Conservation (phyloP, 805 yeast species). For the Lachancea sp. region DNA sequence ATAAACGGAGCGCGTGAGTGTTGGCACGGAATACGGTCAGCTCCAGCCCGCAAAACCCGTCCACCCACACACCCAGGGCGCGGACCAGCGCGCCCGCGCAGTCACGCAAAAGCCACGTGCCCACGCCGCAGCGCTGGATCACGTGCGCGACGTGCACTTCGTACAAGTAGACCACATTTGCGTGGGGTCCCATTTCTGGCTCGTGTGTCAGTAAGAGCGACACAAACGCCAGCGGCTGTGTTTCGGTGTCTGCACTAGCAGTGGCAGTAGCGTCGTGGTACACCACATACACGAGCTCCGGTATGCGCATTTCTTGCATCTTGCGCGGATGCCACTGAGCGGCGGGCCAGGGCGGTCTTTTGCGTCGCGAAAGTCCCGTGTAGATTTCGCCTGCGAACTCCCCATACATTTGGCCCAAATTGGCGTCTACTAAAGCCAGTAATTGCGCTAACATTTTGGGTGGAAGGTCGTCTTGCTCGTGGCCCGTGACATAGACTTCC, state of each 20-base stretch:
- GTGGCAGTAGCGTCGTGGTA: constrained; percentile 10
- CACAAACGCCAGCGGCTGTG: constrained; percentile 13
- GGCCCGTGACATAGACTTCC: background rate
- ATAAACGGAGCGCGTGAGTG: constrained; percentile 19
- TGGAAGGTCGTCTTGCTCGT: background rate
- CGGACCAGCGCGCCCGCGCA: background rate
- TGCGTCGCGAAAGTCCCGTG: background rate
- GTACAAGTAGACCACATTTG: constrained; percentile 26
- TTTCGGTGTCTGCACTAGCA: background rate
- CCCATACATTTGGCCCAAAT: constrained; percentile 22
- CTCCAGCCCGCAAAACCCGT: constrained; percentile 15
- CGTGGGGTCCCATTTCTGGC: constrained; percentile 10
- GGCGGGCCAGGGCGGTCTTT: background rate
- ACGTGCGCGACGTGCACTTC: constrained; percentile 25
- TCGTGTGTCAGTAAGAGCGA: constrained; percentile 29
- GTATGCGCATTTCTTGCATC: constrained; percentile 24
- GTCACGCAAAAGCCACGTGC: constrained; percentile 13
- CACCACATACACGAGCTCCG: constrained; percentile 23
- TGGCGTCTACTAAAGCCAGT: constrained; percentile 17
- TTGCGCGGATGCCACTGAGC: constrained; percentile 24
- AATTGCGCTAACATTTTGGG: background rate
- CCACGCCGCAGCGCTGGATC: constrained; percentile 19
- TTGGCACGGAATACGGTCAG: constrained; percentile 29
- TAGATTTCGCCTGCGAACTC: constrained; percentile 15
- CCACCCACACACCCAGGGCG: constrained; percentile 2